Conservation (phyloP, 371 early-diverging fungal species). For the Basidiobolus meristosporus region DNA sequence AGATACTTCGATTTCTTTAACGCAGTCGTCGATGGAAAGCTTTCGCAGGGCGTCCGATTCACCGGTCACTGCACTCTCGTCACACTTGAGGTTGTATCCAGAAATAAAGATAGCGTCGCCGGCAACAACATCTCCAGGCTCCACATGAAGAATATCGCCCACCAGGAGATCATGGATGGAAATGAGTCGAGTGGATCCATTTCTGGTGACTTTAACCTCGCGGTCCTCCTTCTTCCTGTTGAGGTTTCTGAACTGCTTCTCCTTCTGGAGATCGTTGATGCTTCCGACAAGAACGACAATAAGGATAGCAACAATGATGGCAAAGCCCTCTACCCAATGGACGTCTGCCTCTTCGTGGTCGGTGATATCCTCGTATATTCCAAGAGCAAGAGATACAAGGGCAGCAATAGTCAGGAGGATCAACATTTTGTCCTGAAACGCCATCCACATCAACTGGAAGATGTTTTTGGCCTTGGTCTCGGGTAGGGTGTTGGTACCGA, state of each 20-base stretch:
- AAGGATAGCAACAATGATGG: constrained; percentile 57
- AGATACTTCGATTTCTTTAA: not conserved
- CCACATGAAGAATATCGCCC: constrained; percentile 78
- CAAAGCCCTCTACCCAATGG: constrained; percentile 59
- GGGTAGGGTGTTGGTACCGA: constrained; percentile 49
- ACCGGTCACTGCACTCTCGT: constrained; percentile 85
- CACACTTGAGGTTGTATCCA: constrained; percentile 71
- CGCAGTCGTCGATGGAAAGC: constrained; percentile 10
- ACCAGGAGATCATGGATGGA: constrained; percentile 76
- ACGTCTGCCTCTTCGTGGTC: constrained; percentile 19
- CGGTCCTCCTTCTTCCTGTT: constrained; percentile 70
- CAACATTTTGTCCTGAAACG: constrained; percentile 58
- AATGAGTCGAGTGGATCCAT: constrained; percentile 53
- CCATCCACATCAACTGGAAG: constrained; percentile 56
- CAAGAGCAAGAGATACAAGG: constrained; percentile 62
- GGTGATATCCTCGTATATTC: constrained; percentile 60
- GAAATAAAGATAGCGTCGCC: constrained; percentile 74
- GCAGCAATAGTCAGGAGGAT: constrained; percentile 66
- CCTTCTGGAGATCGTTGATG: constrained; percentile 75
- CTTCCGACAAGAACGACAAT: constrained; percentile 61
- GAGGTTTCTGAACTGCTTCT: constrained; percentile 64
- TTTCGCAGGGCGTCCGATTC: constrained; percentile 76
- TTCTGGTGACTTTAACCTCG: constrained; percentile 43
- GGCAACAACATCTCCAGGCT: constrained; percentile 86
- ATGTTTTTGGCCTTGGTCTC: constrained; percentile 40